Conservation (phyloP, 306 rosid genomes). For the Trichosanthes cucumerina region DNA sequence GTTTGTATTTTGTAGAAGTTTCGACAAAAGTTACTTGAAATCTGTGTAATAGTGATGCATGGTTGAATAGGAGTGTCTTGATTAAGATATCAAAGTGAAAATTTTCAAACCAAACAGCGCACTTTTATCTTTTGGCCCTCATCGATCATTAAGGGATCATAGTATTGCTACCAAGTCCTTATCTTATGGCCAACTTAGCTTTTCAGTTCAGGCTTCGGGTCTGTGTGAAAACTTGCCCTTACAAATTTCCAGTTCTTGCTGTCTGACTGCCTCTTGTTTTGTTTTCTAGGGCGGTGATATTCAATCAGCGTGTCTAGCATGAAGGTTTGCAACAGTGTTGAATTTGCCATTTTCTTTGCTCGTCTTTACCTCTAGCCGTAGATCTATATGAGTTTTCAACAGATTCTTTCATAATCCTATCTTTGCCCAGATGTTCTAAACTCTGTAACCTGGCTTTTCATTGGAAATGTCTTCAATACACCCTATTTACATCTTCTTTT, state of each 20-base stretch:
- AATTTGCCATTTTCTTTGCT: background rate
- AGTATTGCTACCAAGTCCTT: background rate
- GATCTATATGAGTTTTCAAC: background rate
- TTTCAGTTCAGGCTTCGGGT: background rate
- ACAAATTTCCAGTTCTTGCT: background rate
- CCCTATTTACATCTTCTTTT: background rate
- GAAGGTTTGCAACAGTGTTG: constrained; percentile 4
- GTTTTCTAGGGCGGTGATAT: constrained; percentile 12
- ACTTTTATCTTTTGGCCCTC: background rate
- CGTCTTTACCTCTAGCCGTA: background rate
- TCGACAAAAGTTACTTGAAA: background rate
- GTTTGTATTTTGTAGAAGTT: too few species aligned
- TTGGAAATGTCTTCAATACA: background rate
- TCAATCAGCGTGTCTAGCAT: background rate
- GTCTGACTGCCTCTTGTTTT: background rate
- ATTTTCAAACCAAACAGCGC: background rate
- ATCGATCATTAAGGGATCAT: background rate
- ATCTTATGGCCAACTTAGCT: background rate
- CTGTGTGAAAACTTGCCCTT: background rate
- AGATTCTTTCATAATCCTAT: background rate
- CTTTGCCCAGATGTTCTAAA: background rate
- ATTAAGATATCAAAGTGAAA: background rate
- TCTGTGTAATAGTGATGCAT: background rate
- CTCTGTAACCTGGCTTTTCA: background rate
- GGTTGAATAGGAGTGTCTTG: background rate